Base-by-base conservation (phyloP, 2,329 filamentous ascomycete genomes). In the Curvularia lunata region DNA sequence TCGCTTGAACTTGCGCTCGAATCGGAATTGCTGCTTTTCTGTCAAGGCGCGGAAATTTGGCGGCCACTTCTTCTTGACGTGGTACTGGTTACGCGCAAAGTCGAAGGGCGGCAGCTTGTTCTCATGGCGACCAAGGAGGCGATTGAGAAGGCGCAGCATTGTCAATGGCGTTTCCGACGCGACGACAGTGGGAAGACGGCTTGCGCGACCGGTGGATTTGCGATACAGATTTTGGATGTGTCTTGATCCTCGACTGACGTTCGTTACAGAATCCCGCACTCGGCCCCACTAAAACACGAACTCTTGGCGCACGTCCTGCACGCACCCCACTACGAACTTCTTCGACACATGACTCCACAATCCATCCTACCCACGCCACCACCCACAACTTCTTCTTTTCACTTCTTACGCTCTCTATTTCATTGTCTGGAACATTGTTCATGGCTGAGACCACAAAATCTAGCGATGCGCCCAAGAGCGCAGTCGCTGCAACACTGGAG, bases 1-100 rank as follows among this genome's bases (percentile, higher is more conserved):
- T 51, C 91, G 83, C 78, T 91, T 90, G 78, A 89, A 93, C 72
- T 89, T 88, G 75, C 90, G 87, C 80, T 94, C 91, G 67, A 92
- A 88, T 42, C 87, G 84, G 73, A 93, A 89, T 76, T 93, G 88
- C 71, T 92, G 86, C 75, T 90, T 89, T 46, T 82, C 79, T 37
- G 86, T 86, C 58, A 94, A 83, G 71, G 86, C 84, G 61, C 82
- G 79, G 76, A 94, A 90, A 76, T 92, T 87, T 12, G 91, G 91
- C 56, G 91, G 91, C 91, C 91, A 94, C 63, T 86, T 80, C 72
- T 89, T 90, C 77, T 90, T 88, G 48, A 87, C 85, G 69, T 81
- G 85, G 78, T 86, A 88, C 5, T 84, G 84, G 70, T 86, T 87
- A 59, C 76, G 82, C 62, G 82, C 79, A 60, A 82, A 77, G 54